Base-by-base conservation (phyloP, 169 alveolate species). In the Theileria equi region DNA sequence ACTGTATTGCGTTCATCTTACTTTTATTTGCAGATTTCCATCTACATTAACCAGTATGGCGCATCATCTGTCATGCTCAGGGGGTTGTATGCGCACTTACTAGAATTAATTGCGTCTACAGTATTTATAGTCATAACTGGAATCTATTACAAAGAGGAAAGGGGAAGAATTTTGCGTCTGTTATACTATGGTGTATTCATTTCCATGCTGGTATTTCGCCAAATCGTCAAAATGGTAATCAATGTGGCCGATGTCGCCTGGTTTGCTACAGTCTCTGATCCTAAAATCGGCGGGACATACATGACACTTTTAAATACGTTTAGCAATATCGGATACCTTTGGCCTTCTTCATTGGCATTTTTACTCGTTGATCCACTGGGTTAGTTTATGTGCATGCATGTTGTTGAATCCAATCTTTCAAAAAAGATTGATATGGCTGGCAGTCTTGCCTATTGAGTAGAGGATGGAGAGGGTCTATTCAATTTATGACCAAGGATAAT, bases 291-390 rank as follows among this genome's bases (percentile, higher is more conserved):
- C 11, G 94, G 93, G 31, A 89, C 93, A 31, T 90, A 90, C 81
- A 82, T 90, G 90, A 84, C 95, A 25, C 82, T 90, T 31, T 84
- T 90, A 58, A 90, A 90, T 80, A 89, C 94, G 40, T 77, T 90
- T 25, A 57, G 76, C 36, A 90, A 90, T 52, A 38, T 90, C 38
- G 94, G 95, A 31, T 58, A 58, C 13, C 35, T 74, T 38, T 25
- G 35, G 58, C 71, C 84, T 13, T 28, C 28, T 31, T 21, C 32
- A 17, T 10, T 64, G 13, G 81, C 77, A 1, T 44, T 74, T 16
- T 17, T 47, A 41, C 23, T 74, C 45, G 60, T 74, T 7, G 84
- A 74, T 36, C 10, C 25, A 5, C 36, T 64, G 31, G n/a, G n/a
- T n/a, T n/a, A n/a, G n/a, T n/a, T n/a, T n/a, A n/a, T n/a, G n/a